Base-by-base conservation (phyloP, 345 rosid species). In the Camelina hispida region DNA sequence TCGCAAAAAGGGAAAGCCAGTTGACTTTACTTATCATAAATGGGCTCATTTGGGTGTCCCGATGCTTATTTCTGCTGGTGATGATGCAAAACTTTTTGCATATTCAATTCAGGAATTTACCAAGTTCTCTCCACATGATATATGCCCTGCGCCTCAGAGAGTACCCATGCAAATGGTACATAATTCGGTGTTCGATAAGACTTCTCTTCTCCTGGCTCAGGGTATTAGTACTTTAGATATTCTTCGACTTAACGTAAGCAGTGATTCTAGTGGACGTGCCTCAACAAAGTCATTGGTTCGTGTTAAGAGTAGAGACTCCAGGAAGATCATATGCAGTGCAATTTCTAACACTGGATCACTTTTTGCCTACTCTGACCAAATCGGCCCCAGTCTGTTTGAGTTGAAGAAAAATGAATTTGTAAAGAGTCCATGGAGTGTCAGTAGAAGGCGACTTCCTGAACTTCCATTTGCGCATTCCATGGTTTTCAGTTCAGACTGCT, bases 81-180 rank as follows among this genome's bases (percentile, higher is more conserved):
- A 94, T 82, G 98, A 94, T 81, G 82, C 96, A 3, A 91, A 94
- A 88, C 90, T 94, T 51, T 91, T 86, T 82, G 98, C 96, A 8
- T 91, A 91, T 86, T 88, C 96, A 38, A 85, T 81, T 69, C 85
- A 83, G 80, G 96, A 91, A 78, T 94, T 91, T 78, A 81, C 92
- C 17, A 89, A 84, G 83, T 94, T 86, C 81, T 87, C 97, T 9
- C 98, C 98, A 15, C 95, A 90, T 84, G 97, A 94, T 81, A 86
- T 94, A 37, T 94, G 97, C 79, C 97, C 98, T 61, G 91, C 98
- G 25, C 98, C 97, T 51, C 98, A 94, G 84, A 91, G 95, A 79
- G 79, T 88, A 71, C 90, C 95, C 11, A 79, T 91, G 63, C 93
- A 88, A 57, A 71, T 91, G 81, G 93, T 87, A 72, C 80, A 62